These are phyloP conservation scores for Clathrospora elynae DNA, from an alignment of 2,329 filamentous ascomycete species.

Conservation along the genomic window DNA sequence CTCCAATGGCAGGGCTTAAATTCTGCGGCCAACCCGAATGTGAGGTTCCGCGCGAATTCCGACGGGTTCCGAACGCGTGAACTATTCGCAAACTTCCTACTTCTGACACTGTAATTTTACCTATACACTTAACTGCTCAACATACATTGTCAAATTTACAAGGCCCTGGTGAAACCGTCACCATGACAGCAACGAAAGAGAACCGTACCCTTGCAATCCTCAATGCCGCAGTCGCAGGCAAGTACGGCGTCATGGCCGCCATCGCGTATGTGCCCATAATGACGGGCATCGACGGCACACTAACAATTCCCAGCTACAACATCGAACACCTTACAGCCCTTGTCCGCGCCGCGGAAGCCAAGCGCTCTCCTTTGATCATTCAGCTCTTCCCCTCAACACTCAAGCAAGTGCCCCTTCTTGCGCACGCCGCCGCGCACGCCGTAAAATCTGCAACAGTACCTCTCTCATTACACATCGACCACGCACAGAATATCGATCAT, in stretches of 20 bases:
- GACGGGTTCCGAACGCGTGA: constrained; percentile 11
- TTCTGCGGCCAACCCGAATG: constrained; percentile 6
- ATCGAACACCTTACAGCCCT: constrained; percentile 44
- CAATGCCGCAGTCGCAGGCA: constrained; percentile 59
- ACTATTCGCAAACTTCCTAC: neutral
- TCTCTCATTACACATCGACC: constrained; percentile 55
- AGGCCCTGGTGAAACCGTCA: constrained; percentile 2
- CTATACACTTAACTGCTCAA: neutral
- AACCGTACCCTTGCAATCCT: constrained; percentile 55
- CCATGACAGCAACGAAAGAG: constrained; percentile 23
- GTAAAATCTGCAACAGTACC: constrained; percentile 50
- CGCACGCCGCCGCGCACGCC: constrained; percentile 52
- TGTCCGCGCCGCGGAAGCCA: constrained; percentile 42
- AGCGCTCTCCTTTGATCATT: constrained; percentile 44
- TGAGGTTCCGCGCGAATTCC: constrained; percentile 1
- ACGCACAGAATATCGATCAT: constrained; percentile 53
- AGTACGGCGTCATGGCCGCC: constrained; percentile 63
- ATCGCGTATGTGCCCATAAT: constrained; percentile 34
- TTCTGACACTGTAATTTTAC: neutral
- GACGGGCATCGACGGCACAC: neutral
- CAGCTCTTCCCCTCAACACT: constrained; percentile 65
- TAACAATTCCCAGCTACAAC: constrained; percentile 36
- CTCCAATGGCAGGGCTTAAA: constrained; percentile 10
- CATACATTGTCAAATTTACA: neutral
- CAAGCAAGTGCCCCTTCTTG: constrained; percentile 62